These are phyloP conservation scores for Mycena polygramma DNA, from an alignment of 768 basidiomycete species.

Conservation along the genomic window DNA sequence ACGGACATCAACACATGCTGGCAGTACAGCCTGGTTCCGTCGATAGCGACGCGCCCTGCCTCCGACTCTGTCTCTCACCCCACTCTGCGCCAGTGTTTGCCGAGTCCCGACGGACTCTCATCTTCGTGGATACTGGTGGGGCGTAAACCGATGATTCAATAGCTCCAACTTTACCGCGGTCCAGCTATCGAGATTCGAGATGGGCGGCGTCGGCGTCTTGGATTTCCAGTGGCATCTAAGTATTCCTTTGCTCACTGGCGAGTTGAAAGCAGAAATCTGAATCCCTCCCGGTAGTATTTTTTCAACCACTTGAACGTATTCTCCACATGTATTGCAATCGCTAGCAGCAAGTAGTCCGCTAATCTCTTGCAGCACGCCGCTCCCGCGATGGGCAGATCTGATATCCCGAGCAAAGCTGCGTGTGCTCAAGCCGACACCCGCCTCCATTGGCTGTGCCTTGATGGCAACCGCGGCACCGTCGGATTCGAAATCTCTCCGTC, in stretches of 20 bases:
- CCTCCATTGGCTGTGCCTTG: constrained; percentile 7
- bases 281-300: too few species aligned
- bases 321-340: too few species aligned
- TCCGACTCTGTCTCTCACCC: constrained; percentile 3
- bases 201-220: not conserved
- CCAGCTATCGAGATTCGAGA: not conserved
- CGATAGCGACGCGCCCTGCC: constrained; percentile 18
- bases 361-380: constrained; percentile 4
- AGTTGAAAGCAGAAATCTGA: too few species aligned
- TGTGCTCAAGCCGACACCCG: not conserved
- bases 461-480: constrained; percentile 4
- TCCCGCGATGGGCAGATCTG: not conserved
- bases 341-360: too few species aligned
- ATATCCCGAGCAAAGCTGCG: not conserved
- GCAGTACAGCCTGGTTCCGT: constrained; percentile 20
- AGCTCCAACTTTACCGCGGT: not conserved
- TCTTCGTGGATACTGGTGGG: constrained; percentile 14
- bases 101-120: not conserved
- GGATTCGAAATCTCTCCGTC: not conserved
- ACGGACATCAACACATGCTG: too few species aligned
- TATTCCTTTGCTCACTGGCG: too few species aligned
- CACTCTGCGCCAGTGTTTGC: not conserved
- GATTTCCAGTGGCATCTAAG: not conserved
- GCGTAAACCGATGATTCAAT: not conserved
- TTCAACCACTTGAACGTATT: too few species aligned